Evolutionary conservation across 345 rosid genomes (phyloP), one percentile per base, ranked within the genome.

Genomic region (Gynandropsis gynandra): DNA sequence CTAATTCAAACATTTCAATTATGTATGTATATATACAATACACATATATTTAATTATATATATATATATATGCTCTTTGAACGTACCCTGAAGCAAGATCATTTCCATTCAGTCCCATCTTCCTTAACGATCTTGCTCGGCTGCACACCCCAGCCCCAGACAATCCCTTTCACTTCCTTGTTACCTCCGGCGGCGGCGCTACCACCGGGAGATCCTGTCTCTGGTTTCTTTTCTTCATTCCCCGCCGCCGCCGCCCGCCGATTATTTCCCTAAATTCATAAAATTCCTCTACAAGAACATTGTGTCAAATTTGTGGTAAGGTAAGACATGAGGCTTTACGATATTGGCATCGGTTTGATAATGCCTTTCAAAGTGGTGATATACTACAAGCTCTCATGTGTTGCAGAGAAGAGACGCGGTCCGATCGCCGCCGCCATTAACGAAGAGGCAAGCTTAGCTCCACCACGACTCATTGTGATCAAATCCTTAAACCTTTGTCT

Each of bases 101-200:
- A 81, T 16, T 63, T 78, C 88, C 84, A 81, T n/a, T 70, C 74
- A 9, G 57, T 37, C 4, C 88, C 88, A 16, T 78, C 88, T 6
- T 68, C 80, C 58, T 70, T 81, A 4, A 50, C 64, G 21, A 70
- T 40, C 72, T 72, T 81, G 4, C 50, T 52, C 4, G 76, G 58
- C 38, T 66, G 57, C 43, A 81, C 61, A 14, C 84, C 84, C 88
- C 88, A 78, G 50, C 78, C 76, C 63, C 84, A 76, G 12, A 16
- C 47, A 7, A 75, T 55, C 29, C 19, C 55, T 42, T 76, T 71
- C 44, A 63, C 72, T 4, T 70, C 66, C 3, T 58, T 57, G 17
- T 48, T 35, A 50, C 62, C 67, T 19, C 62, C 63, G 24, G 35
- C 56, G 4, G 18, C 17, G 4, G 41, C 41, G 11, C n/a, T 3